phyloP scores from a whole-genome alignment of 208 protist genomes.

The Leishmania major region DNA sequence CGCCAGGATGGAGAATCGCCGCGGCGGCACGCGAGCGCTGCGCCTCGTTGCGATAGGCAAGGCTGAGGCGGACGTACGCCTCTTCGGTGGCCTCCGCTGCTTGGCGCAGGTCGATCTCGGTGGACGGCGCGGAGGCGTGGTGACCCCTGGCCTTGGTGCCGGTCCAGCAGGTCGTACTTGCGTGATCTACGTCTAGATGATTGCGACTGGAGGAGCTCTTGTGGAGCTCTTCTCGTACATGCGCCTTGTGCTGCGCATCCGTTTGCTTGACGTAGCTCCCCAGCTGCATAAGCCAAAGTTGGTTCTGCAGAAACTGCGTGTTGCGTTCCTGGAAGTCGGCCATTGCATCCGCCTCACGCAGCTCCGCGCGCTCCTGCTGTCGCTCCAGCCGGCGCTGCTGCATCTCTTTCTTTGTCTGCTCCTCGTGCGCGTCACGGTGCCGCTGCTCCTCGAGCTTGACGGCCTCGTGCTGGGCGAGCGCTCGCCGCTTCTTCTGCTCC shows the following conservation, averaged over 20 bases:
- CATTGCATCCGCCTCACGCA: constrained; percentile 11
- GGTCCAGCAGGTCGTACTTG: background rate
- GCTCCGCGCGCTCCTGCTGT: constrained; percentile 16
- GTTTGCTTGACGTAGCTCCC: constrained; percentile 3
- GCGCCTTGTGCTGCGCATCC: constrained; percentile 15
- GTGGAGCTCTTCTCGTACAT: constrained; percentile 14
- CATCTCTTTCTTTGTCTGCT: constrained; percentile 16
- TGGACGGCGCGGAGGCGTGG: constrained; percentile 2
- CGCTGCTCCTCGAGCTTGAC: constrained; percentile 25
- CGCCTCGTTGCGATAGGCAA: constrained; percentile 27
- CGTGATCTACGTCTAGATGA: background rate
- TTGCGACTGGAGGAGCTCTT: constrained; percentile 6
- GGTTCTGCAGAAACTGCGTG: constrained; percentile 20
- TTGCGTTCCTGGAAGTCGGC: constrained; percentile 23
- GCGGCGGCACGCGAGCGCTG: constrained; percentile 24
- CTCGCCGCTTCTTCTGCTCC: constrained; percentile 21
- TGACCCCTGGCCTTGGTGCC: background rate
- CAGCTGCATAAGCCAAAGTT: constrained; percentile 29
- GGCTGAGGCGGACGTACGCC: constrained; percentile 30
- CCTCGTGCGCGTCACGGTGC: constrained; percentile 19
- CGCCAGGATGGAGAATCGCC: constrained; percentile 9
- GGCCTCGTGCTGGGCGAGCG: constrained; percentile 25
- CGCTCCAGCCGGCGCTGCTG: constrained; percentile 16
- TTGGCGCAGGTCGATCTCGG: constrained; percentile 17
- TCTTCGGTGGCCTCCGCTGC: constrained; percentile 22